Base-by-base conservation (phyloP, 2,329 filamentous ascomycete genomes). In the Westerdykella aurantiaca region DNA sequence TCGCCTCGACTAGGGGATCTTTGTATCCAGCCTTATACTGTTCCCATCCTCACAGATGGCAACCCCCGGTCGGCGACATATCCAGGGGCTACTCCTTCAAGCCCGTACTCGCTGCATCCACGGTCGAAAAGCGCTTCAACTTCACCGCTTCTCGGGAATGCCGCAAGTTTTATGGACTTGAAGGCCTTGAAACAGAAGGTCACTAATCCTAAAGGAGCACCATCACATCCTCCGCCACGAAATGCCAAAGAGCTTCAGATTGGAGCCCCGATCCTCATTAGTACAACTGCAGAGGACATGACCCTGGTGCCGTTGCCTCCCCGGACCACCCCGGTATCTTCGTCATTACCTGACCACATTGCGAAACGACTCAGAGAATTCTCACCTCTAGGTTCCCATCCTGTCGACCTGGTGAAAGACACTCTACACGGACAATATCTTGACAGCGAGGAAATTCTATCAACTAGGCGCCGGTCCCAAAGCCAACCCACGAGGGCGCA, bases 361-460 rank as follows among this genome's bases (percentile, higher is more conserved):
- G 42, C 42, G 2, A 48, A 40, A 25, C 25, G 33, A 17, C 16
- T 48, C 34, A 45, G 39, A n/a, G 48, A 53, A 17, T 66, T 66
- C 37, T 58, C 56, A 1, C 64, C 64, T 12, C 51, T 67, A 23
- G 42, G 58, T 21, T 66, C 62, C 13, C 56, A 67, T 48, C 63
- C 64, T 13, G 56, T 66, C 6, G 51, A 58, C 21, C 48, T 51
- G 21, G 34, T 43, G 4, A 43, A 46, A 11, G 56, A 61, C 22
- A 46, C n/a, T 45, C 42, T 18, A 38, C 53, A 46, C 23, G 39
- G 11, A 11, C 23, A 10, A 10, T 10, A 11, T 16, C 23, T 47
- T 18, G 31, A 50, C 17, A 43, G 39, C 10, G 37, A 44, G 7
- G 46, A 49, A 35, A 43, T 50, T 14, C n/a, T 25, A 12, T 40